A percentile compares a stretch with the other conserved stretches of the same genome.
Evolutionary conservation across 805 yeast genomes (phyloP).

Genomic region (Candida ovalis): DNA sequence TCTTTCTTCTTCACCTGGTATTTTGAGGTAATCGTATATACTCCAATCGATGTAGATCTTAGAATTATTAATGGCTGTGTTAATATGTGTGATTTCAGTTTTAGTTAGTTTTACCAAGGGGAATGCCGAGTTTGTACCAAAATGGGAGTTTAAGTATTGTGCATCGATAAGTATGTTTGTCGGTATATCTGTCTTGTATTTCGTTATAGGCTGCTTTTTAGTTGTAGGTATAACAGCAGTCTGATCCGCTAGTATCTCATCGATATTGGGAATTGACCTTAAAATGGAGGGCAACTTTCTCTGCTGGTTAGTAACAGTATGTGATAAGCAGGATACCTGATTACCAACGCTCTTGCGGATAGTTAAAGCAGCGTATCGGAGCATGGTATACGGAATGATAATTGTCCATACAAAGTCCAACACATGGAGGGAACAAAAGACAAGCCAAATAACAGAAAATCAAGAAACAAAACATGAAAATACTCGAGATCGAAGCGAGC

Average conservation of each 20-base stretch:
- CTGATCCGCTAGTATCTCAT: not conserved
- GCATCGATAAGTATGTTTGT: conserved; percentile 16
- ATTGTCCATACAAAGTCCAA: not conserved
- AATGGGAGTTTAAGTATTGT: conserved; percentile 13
- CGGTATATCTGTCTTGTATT: not conserved
- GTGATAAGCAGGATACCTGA: not conserved
- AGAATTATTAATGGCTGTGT: conserved; percentile 44
- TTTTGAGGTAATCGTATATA: conserved; percentile 44
- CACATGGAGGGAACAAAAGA: not conserved
- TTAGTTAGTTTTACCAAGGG: conserved; percentile 6
- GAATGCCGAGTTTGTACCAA: conserved; percentile 10
- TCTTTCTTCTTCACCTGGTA: conserved; percentile 49
- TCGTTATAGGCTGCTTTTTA: not conserved
- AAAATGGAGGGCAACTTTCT: not conserved
- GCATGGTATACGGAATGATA: not conserved
- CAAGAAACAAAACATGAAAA: not conserved
- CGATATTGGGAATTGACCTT: conserved; percentile 3
- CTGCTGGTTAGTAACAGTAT: not conserved
- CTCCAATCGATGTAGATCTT: conserved; percentile 58
- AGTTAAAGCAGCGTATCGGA: not conserved
- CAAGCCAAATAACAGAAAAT: not conserved
- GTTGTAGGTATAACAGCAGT: not conserved
- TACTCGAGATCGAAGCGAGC: not conserved
- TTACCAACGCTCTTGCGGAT: too few relatives aligned
- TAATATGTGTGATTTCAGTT: conserved; percentile 11